Evolutionary conservation across 2,329 filamentous ascomycete genomes (phyloP), one percentile per base, ranked within the genome.

Genomic region (Alternaria arborescens): DNA sequence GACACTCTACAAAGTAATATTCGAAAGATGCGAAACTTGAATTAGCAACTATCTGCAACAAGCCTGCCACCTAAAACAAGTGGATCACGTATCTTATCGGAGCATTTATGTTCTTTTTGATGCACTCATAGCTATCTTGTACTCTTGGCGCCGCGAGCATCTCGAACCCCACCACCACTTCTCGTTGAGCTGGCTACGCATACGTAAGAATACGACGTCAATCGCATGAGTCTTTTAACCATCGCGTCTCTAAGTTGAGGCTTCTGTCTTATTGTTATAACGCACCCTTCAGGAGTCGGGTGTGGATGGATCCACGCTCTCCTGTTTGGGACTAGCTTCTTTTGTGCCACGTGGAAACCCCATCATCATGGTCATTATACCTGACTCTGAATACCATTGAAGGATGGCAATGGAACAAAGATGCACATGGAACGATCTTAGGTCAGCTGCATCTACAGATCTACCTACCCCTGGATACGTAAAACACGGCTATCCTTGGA

Each of bases 401-500:
- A 50, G 32, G 22, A 36, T 50, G 34, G 34, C 30, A 34, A 36
- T 38, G 46, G 14, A 38, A 50, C 46, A n/a, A 38, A 24, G 14
- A 22, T 48, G 14, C 30, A 34, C 40, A 16, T 36, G 20, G 30
- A 36, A 32, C 18, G 30, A 32, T 28, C 30, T 48, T 36, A 24
- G 46, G 46, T 28, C 36, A 40, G 48, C 34, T 52, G 32, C 50
- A 30, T 52, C 36, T 52, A 26, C 50, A 41, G 50, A 50, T 50
- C 46, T 22, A 38, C 46, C 14, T 50, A 50, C 46, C 32, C 46
- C 46, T 50, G 46, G 46, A 24, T 46, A 24, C 11, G 20, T 24
- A 50, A 50, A 50, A 50, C 46, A 50, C 46, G 46, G 46, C 30
- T 50, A 50, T 50, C 46, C 46, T 50, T 24, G 46, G 32, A 50